phyloP scores from a whole-genome alignment of 768 basidiomycete genomes.

The Auriscalpium orientale region DNA sequence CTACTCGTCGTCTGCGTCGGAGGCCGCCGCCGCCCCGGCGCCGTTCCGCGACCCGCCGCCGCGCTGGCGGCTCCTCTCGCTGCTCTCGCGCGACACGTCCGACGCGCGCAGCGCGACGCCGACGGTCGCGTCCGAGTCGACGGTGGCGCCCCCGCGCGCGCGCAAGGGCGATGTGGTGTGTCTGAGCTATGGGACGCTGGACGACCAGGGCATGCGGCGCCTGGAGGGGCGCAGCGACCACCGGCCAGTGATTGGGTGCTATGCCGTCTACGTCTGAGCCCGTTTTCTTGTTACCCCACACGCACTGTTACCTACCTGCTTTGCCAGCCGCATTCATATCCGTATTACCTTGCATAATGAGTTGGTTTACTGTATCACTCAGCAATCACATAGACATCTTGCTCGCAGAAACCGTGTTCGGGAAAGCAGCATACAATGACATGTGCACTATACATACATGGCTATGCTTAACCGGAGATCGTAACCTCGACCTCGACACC shows the following conservation, averaged over 20 bases:
- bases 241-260: slow-evolving; percentile 76
- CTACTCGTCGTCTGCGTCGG: background rate
- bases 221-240: slow-evolving; percentile 80
- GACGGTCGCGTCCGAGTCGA: slow-evolving; percentile 3
- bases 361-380: no score
- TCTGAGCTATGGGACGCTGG: slow-evolving; percentile 63
- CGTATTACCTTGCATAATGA: no score
- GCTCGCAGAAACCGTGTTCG: no score
- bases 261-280: slow-evolving; percentile 50
- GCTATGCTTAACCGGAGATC: slow-evolving; percentile 59
- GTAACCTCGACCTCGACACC: slow-evolving; percentile 99
- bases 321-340: no score
- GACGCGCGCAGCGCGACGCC: background rate
- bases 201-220: slow-evolving; percentile 66
- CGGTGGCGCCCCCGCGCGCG: slow-evolving; percentile 22
- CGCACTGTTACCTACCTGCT: no score
- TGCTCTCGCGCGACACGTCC: slow-evolving; percentile 9
- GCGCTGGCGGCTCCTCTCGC: slow-evolving; percentile 13
- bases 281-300: no score
- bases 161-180: slow-evolving; percentile 67
- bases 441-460: background rate
- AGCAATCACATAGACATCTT: no score
- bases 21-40: background rate
- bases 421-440: background rate
- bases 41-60: background rate